These are phyloP conservation scores for Pharus latifolius DNA, from an alignment of 176 grass and related monocot species.

Conservation along the genomic window DNA sequence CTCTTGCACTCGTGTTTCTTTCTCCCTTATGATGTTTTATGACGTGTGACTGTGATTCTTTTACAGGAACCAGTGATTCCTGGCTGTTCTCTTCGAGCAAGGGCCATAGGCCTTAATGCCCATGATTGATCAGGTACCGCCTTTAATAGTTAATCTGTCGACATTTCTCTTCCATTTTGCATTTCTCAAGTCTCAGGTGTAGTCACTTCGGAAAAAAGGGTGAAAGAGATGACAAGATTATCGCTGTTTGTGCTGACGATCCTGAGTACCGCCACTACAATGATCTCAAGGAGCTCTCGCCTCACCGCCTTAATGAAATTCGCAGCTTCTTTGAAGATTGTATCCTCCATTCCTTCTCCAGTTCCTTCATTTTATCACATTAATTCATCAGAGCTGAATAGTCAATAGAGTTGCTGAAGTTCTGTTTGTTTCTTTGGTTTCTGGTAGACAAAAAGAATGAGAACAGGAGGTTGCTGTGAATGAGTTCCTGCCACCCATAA, in stretches of 20 bases:
- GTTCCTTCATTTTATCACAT: too few relatives aligned
- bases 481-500: too few relatives aligned
- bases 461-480: background rate
- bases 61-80: constrained; percentile 39
- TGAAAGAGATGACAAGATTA: constrained; percentile 56
- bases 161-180: too few relatives aligned
- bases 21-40: too few relatives aligned
- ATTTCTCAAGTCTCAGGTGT: too few relatives aligned
- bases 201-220: constrained; percentile 26
- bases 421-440: background rate
- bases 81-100: constrained; percentile 46
- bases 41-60: too few relatives aligned
- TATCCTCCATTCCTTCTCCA: constrained; percentile 3
- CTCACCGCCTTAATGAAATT: constrained; percentile 50
- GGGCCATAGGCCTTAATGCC: constrained; percentile 59
- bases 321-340: constrained; percentile 57
- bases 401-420: background rate
- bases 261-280: constrained; percentile 44
- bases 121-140: constrained; percentile 51
- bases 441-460: background rate
- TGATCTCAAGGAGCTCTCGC: constrained; percentile 42
- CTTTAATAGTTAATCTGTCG: too few relatives aligned
- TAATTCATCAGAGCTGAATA: background rate
- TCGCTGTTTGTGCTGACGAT: constrained; percentile 48
- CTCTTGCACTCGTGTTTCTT: too few relatives aligned